Conservation (phyloP, 805 yeast genomes). For the Spathaspora girioi region DNA sequence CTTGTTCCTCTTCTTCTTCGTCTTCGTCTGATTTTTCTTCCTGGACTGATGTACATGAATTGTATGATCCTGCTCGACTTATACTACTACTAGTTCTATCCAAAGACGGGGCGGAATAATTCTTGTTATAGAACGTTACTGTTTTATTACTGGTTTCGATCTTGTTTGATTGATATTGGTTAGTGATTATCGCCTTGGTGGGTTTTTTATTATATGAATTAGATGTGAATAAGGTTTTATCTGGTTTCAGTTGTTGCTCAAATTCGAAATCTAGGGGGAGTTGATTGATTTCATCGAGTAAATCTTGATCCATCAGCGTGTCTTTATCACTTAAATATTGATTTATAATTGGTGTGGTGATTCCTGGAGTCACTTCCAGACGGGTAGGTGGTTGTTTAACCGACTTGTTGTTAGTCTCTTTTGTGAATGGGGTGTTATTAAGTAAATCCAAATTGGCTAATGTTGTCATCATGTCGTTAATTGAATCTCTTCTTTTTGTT, state of each 20-base stretch:
- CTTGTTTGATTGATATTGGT: constrained; percentile 23
- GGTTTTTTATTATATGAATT: constrained; percentile 40
- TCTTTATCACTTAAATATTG: constrained; percentile 5
- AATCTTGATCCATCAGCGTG: constrained; percentile 21
- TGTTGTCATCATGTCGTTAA: constrained; percentile 29
- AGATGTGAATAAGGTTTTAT: constrained; percentile 23
- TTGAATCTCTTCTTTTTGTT: constrained; percentile 18
- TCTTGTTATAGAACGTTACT: constrained; percentile 38
- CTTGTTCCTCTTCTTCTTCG: neutral
- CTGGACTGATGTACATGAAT: constrained; percentile 23
- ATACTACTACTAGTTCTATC: constrained; percentile 20
- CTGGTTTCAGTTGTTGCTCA: constrained; percentile 15
- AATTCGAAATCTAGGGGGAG: constrained; percentile 39
- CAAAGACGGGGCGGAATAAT: constrained; percentile 13
- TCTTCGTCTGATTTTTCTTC: constrained; percentile 13
- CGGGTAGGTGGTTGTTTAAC: neutral
- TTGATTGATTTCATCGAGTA: constrained; percentile 33
- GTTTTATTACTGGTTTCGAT: constrained; percentile 36
- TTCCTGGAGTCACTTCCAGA: neutral
- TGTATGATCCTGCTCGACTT: constrained; percentile 23
- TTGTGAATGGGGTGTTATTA: neutral
- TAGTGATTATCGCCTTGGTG: constrained; percentile 19
- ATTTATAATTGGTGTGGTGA: constrained; percentile 7
- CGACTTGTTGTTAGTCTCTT: neutral
- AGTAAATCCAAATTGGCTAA: constrained; percentile 12